Evolutionary conservation across 495 filamentous ascomycete genomes (phyloP).

Genomic region (Elasticomyces elasticus): DNA sequence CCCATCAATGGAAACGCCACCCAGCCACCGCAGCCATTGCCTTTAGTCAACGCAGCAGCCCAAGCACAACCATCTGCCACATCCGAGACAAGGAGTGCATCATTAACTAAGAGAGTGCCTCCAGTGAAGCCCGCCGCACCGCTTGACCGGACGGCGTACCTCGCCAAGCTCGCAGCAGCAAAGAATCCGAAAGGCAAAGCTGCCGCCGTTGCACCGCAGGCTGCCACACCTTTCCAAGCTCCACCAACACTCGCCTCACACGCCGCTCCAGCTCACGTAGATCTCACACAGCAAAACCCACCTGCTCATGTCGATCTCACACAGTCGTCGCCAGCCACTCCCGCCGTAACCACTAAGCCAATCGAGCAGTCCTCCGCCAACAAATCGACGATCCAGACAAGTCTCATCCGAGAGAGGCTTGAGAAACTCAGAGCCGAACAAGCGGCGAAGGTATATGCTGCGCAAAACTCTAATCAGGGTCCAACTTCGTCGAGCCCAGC

Average conservation of each 20-base stretch:
- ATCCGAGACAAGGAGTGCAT: not conserved
- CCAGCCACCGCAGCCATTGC: not conserved
- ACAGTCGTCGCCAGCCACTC: not conserved
- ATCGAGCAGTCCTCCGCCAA: not conserved
- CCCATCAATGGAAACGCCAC: not conserved
- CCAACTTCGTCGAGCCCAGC: not conserved
- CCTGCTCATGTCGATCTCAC: too few relatives aligned
- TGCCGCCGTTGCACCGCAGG: not conserved
- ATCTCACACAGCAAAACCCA: too few relatives aligned
- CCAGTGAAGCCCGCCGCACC: not conserved
- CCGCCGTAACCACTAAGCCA: not conserved
- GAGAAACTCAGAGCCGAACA: conserved; percentile 7
- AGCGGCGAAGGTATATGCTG: conserved; percentile 9
- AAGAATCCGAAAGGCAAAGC: not conserved
- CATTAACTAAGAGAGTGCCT: not conserved
- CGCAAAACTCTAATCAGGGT: not conserved
- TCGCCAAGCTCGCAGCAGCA: conserved; percentile 9
- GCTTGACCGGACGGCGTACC: conserved; percentile 2
- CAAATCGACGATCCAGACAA: conserved; percentile 5
- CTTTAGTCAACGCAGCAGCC: not conserved
- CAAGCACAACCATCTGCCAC: not conserved
- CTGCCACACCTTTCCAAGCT: not conserved
- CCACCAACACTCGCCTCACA: not conserved
- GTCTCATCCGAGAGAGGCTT: conserved; percentile 8
- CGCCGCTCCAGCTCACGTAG: conserved; percentile 1